Base-by-base conservation (phyloP, 257 asterid genomes). In the Ocimum tenuiflorum region DNA sequence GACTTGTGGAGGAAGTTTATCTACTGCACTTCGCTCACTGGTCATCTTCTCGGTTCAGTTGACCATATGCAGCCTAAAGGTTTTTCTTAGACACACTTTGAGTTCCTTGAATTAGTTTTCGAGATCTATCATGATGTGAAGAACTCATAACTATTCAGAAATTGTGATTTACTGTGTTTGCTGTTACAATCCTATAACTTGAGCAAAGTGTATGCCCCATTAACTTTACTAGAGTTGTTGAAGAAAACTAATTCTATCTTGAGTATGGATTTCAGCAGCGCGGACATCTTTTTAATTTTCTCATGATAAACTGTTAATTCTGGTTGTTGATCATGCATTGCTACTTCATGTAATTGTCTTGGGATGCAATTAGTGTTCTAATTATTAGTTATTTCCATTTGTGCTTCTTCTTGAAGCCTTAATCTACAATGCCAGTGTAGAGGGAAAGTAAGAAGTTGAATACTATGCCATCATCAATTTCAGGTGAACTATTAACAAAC, bases 51-150 rank as follows among this genome's bases (percentile, higher is more conserved):
- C 23, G 97, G 97, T 29, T 80, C 87, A 24, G 97, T 92, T 68
- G 94, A 92, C 65, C 99, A 92, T 74, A 83, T 92, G 91, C 88
- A 72, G 61, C 86, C 99, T 78, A 82, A 89, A 87, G 99, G 99
- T 89, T 70, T 57, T 65, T 64, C 17, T 69, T 27, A 27, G 31
- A 1, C 31, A 27, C 31, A 27, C 3, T 27, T 27, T 27, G 31
- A 27, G 31, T 27, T 27, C 31, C 23, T n/a, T 18, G 6, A 14
- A 15, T 23, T 41, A 60, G 12, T 39, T 31, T 17, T 68, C 24
- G 38, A 39, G 22, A 42, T 17, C 9, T 23, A 10, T 35, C 8
- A 13, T 51, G 39, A 41, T 20, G 8, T 24, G 54, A 47, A 61
- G 4, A 52, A 45, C 36, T 23, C 18, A 1, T 20, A 11, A 31